Evolutionary conservation across 2,329 filamentous ascomycete genomes (phyloP).

Genomic region (Cryphonectria japonica): DNA sequence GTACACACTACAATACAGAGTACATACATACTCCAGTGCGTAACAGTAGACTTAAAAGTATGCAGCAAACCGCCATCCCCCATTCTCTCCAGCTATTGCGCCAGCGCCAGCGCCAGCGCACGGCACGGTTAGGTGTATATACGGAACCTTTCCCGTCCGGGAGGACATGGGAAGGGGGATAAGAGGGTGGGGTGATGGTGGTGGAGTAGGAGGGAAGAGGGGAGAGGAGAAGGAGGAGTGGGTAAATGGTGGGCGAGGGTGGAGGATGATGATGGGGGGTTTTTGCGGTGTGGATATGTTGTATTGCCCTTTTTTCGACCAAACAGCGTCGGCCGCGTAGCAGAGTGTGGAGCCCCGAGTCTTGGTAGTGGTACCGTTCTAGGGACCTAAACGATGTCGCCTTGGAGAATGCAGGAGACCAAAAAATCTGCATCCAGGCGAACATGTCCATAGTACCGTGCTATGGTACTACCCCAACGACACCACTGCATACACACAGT

Average conservation of each 20-base stretch:
- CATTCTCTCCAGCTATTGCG: neutral
- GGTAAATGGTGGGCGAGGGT: neutral
- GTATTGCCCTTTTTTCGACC: slow-evolving; percentile 12
- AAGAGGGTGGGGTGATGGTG: neutral
- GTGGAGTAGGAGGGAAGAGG: neutral
- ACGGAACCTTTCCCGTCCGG: slow-evolving; percentile 15
- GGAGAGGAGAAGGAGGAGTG: neutral
- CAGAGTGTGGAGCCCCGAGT: slow-evolving; percentile 14
- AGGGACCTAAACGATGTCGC: slow-evolving; percentile 18
- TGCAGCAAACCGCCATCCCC: neutral
- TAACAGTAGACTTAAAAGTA: neutral
- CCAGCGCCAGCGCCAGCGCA: slow-evolving; percentile 22
- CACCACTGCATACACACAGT: neutral
- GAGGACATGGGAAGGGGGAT: slow-evolving; percentile 6
- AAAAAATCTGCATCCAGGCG: neutral
- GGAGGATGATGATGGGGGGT: neutral
- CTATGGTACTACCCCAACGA: neutral
- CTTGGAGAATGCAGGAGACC: neutral
- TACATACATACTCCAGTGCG: no score
- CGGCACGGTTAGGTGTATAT: slow-evolving; percentile 21
- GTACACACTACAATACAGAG: neutral
- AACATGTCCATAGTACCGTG: slow-evolving; percentile 5
- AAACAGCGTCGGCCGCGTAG: slow-evolving; percentile 28
- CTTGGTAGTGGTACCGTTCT: neutral
- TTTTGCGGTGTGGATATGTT: neutral